Evolutionary conservation across 345 rosid genomes (phyloP).

Genomic region (Durio zibethinus): DNA sequence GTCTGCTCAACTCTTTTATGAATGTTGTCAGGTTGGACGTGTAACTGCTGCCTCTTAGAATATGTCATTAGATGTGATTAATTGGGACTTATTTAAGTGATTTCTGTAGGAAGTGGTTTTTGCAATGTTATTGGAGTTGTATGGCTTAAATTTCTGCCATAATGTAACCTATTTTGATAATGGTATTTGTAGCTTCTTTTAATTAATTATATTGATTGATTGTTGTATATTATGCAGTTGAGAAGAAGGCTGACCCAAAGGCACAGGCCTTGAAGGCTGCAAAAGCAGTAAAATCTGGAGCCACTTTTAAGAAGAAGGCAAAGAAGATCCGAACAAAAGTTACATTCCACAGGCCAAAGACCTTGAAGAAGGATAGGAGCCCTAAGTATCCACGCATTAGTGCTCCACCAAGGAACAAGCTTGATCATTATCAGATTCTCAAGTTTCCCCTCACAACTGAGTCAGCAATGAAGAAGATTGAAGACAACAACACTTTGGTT

Average conservation of each 20-base stretch:
- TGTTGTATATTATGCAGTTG: constrained; percentile 31
- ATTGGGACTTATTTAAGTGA: not conserved
- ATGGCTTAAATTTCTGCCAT: not conserved
- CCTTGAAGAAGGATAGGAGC: constrained; percentile 68
- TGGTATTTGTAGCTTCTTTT: not conserved
- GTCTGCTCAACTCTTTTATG: not conserved
- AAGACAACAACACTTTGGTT: constrained; percentile 90
- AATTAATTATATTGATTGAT: not conserved
- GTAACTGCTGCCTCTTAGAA: not conserved
- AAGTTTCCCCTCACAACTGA: constrained; percentile 93
- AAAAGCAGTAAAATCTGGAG: constrained; percentile 79
- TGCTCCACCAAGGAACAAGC: constrained; percentile 89
- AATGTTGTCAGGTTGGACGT: not conserved
- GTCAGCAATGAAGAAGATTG: constrained; percentile 93
- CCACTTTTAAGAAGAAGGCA: constrained; percentile 68
- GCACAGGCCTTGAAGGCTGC: constrained; percentile 89
- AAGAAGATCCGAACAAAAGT: constrained; percentile 83
- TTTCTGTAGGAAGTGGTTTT: not conserved
- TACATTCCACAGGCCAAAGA: constrained; percentile 90
- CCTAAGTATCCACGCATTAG: constrained; percentile 79
- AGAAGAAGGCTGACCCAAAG: constrained; percentile 76
- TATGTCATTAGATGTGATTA: not conserved
- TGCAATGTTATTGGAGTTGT: not conserved
- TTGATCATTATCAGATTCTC: constrained; percentile 87
- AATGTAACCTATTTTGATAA: not conserved